Evolutionary conservation across 495 filamentous ascomycete species (phyloP).

Genomic region (Aspergillus incahuasiensis): DNA sequence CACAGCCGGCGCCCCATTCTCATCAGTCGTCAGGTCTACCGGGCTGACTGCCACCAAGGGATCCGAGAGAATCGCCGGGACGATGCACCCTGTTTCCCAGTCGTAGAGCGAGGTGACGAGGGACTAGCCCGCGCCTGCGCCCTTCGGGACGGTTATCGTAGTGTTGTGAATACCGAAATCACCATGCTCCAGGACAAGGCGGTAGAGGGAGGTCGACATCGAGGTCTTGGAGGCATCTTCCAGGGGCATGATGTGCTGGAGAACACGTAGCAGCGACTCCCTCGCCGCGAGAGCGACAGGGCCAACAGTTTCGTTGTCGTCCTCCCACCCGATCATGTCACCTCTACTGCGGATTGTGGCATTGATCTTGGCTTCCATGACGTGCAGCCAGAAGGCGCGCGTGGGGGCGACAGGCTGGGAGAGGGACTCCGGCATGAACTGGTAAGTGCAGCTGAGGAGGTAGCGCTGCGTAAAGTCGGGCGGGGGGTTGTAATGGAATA

Average conservation of each 20-base stretch:
- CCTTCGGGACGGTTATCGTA: neutral
- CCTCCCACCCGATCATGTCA: neutral
- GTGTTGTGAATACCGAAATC: neutral
- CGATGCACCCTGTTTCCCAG: neutral
- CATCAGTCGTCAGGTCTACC: no score
- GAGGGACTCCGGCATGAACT: neutral
- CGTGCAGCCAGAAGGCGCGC: neutral
- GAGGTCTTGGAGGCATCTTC: neutral
- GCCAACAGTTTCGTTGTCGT: neutral
- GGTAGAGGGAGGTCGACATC: neutral
- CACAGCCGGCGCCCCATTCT: no score
- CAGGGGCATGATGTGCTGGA: neutral
- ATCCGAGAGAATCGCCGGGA: neutral
- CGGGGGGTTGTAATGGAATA: neutral
- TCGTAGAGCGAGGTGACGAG: neutral
- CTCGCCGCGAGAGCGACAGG: neutral
- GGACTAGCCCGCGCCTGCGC: neutral
- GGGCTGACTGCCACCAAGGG: neutral
- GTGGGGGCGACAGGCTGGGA: neutral
- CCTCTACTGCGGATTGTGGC: neutral
- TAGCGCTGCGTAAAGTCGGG: neutral
- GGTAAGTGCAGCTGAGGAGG: neutral
- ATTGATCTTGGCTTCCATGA: neutral
- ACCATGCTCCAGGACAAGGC: neutral
- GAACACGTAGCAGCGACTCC: neutral